phyloP scores from a whole-genome alignment of 345 rosid species.

The Conringia planisiliqua region DNA sequence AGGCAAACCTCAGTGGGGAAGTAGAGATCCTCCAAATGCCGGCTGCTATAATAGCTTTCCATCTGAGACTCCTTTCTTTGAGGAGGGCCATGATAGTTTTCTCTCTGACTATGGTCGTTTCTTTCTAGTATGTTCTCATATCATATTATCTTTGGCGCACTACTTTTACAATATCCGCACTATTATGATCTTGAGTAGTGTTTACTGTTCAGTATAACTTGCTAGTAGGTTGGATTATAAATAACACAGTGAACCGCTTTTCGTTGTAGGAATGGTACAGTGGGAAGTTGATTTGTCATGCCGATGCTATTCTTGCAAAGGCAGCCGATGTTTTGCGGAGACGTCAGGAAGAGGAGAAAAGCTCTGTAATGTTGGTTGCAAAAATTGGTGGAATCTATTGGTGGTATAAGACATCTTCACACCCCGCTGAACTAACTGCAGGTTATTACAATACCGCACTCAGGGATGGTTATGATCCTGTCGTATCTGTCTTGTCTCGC shows the following conservation, averaged over 20 bases:
- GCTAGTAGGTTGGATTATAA: conserved; percentile 14
- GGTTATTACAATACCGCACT: conserved; percentile 62
- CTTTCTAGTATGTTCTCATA: conserved; percentile 51
- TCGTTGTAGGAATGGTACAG: conserved; percentile 66
- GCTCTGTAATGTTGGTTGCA: conserved; percentile 50
- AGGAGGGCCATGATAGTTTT: conserved; percentile 62
- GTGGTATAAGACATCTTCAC: conserved; percentile 63
- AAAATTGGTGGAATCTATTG: conserved; percentile 66
- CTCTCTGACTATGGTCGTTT: conserved; percentile 66
- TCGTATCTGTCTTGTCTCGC: conserved; percentile 57
- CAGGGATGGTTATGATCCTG: conserved; percentile 64
- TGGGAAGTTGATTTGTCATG: conserved; percentile 66
- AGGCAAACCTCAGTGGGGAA: conserved; percentile 66
- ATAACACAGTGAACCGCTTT: neutral
- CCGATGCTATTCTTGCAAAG: conserved; percentile 64
- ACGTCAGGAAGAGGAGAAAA: conserved; percentile 43
- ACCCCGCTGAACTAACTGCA: conserved; percentile 62
- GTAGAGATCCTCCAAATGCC: conserved; percentile 51
- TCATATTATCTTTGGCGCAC: neutral
- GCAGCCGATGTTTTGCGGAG: conserved; percentile 50
- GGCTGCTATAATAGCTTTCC: conserved; percentile 68
- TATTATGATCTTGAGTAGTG: conserved; percentile 3
- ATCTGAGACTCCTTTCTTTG: conserved; percentile 55
- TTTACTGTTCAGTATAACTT: conserved; percentile 1
- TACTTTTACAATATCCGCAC: neutral